Evolutionary conservation across 2,329 filamentous ascomycete species (phyloP).

Genomic region (Penicillium brevicompactum): DNA sequence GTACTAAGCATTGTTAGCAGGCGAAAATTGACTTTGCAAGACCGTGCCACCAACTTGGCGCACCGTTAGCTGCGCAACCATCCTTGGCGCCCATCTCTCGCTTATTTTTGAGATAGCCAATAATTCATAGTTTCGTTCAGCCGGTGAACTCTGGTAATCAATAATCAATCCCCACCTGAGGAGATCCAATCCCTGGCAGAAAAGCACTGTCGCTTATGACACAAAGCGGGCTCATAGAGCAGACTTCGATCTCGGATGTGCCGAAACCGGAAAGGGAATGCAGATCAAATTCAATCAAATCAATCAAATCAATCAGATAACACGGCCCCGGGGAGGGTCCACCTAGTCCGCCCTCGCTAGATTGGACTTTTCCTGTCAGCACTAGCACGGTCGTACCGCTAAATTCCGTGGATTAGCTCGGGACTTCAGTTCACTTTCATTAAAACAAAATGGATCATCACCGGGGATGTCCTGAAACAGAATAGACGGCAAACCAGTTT

Average conservation of each 20-base stretch:
- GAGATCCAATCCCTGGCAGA: too few species aligned
- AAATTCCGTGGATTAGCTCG: too few species aligned
- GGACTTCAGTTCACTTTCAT: too few species aligned
- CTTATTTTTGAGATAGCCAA: not conserved
- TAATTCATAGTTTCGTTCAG: not conserved
- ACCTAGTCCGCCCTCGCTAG: too few species aligned
- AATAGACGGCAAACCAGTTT: not conserved
- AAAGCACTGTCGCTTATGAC: too few species aligned
- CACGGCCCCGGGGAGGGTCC: not conserved
- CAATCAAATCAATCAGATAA: constrained; percentile 17
- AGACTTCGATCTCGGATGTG: not conserved
- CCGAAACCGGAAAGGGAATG: not conserved
- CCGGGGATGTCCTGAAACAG: not conserved
- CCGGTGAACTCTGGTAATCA: not conserved
- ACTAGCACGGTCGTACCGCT: not conserved
- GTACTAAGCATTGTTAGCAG: not conserved
- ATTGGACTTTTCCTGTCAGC: constrained; percentile 1
- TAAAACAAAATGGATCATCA: not conserved
- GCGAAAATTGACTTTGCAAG: not conserved
- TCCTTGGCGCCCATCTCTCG: not conserved
- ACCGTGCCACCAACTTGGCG: not conserved
- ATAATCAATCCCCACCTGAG: not conserved
- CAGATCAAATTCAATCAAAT: constrained; percentile 7
- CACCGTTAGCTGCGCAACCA: not conserved
- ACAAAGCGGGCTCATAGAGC: too few species aligned